Base-by-base conservation (phyloP, 495 filamentous ascomycete species). In the Schizothecium vesticola region DNA sequence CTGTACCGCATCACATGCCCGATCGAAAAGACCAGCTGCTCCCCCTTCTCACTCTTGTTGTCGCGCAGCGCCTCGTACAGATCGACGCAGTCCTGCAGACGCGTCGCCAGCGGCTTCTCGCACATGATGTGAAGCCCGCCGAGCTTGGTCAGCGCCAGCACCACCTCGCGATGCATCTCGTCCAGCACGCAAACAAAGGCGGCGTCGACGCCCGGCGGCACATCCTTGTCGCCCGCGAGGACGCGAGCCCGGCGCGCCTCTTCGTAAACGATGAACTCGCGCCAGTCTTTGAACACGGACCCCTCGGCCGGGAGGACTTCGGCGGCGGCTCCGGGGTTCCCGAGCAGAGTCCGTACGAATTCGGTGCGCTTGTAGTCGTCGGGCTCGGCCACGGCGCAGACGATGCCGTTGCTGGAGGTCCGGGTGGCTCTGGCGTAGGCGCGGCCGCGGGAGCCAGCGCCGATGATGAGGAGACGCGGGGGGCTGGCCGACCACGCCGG, bases 91-190 rank as follows among this genome's bases (percentile, higher is more conserved):
- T 94, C 92, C 24, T 82, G 70, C 16, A 98, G 81, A 0, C 84
- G 91, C 2, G 91, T 91, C 2, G 92, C 91, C 21, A 99, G 81
- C 0, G 95, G 95, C 77, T 99, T 99, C 81, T 99, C 96, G 81
- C 93, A 94, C 80, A 97, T 90, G 64, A 98, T 88, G 76, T 97
- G 93, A 26, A 95, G 77, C 12, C 74, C 76, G 6, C 85, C 81
- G 0, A 96, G 81, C 3, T 85, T 83, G 3, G 89, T 88, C 31
- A 96, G 81, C 0, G 85, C 89, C 16, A 86, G 78, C 24, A 95
- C 84, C n/a, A 94, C 88, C 64, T 91, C 91, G 7, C 85, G 86
- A 77, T 99, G 95, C 71, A 89, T 89, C 75, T 96, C 90, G 76
- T 99, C 95, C 24, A 92, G 83, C 1, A 93, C 92, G 75, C 94